phyloP scores from a whole-genome alignment of 1,139 yeast genomes.

The Kodamaea plutei region DNA sequence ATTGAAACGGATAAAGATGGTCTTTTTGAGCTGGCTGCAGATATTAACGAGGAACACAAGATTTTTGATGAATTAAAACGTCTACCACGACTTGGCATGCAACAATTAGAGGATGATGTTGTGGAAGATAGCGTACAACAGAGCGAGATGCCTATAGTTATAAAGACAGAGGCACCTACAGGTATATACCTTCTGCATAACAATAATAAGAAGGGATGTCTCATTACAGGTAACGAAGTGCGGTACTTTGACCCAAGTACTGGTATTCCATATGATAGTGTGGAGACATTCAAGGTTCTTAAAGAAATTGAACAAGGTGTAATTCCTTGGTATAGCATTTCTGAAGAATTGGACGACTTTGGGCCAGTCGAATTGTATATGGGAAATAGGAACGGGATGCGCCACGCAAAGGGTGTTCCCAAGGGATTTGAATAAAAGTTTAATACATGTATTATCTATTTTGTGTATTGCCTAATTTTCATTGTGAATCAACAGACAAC shows the following conservation, averaged over 20 bases:
- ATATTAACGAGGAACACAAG: constrained; percentile 34
- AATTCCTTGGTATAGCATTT: constrained; percentile 62
- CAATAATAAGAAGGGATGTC: constrained; percentile 66
- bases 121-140: constrained; percentile 35
- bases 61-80: constrained; percentile 50
- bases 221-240: constrained; percentile 75
- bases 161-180: constrained; percentile 67
- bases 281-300: constrained; percentile 70
- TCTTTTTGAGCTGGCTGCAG: constrained; percentile 30
- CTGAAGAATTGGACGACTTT: constrained; percentile 38
- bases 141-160: constrained; percentile 43
- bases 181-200: constrained; percentile 65
- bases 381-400: constrained; percentile 46
- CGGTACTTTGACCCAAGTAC: constrained; percentile 83
- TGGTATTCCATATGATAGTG: constrained; percentile 81
- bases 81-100: constrained; percentile 64
- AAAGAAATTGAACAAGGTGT: constrained; percentile 64
- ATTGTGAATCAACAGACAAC: no score
- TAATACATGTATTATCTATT: no score
- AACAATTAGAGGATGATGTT: constrained; percentile 46
- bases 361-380: constrained; percentile 64
- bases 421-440: constrained; percentile 63
- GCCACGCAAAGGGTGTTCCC: constrained; percentile 87
- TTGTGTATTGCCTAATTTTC: no score
- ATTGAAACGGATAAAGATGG: constrained; percentile 36